Evolutionary conservation across 139 green algal species (phyloP).

Genomic region (Tetraselmis chui): DNA sequence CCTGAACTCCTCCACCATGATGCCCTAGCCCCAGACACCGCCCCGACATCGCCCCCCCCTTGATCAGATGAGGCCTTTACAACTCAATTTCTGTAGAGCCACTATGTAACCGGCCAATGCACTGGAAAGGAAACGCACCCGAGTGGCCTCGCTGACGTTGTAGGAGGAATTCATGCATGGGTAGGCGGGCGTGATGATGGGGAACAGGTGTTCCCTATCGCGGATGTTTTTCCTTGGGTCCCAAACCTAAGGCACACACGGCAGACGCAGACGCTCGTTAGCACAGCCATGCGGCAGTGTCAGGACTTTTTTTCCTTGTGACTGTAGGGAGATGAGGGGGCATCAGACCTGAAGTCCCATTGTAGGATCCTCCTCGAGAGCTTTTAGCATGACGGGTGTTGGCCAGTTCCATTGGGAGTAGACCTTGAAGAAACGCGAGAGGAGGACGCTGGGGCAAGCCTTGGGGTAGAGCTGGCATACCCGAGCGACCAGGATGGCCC

Average conservation of each 20-base stretch:
- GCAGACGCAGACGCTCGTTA: too few relatives aligned
- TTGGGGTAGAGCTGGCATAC: conserved; percentile 89
- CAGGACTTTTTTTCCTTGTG: too few relatives aligned
- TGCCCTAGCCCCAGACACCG: too few relatives aligned
- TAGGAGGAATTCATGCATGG: conserved; percentile 90
- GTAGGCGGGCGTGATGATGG: conserved; percentile 97
- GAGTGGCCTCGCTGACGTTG: conserved; percentile 83
- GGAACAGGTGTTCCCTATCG: conserved; percentile 81
- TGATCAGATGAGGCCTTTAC: too few relatives aligned
- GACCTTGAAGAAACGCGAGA: conserved; percentile 81
- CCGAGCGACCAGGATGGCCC: conserved; percentile 88
- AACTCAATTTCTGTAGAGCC: too few relatives aligned
- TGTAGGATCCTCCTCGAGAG: conserved; percentile 55
- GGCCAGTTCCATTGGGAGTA: conserved; percentile 73
- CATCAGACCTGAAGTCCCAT: conserved; percentile 34
- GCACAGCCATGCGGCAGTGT: too few relatives aligned
- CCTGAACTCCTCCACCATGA: conserved; percentile 51
- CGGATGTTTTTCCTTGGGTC: conserved; percentile 70
- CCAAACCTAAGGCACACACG: too few relatives aligned
- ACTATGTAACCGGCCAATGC: too few relatives aligned
- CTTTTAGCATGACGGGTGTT: conserved; percentile 66
- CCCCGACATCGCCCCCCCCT: too few relatives aligned
- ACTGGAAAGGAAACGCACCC: too few relatives aligned
- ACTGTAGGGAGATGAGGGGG: too few relatives aligned
- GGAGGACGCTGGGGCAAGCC: conserved; percentile 43